A percentile compares a stretch with the other conserved stretches of the same genome.
phyloP scores from a whole-genome alignment of 352 stramenopile genomes.

The Phytopythium mirpurense region DNA sequence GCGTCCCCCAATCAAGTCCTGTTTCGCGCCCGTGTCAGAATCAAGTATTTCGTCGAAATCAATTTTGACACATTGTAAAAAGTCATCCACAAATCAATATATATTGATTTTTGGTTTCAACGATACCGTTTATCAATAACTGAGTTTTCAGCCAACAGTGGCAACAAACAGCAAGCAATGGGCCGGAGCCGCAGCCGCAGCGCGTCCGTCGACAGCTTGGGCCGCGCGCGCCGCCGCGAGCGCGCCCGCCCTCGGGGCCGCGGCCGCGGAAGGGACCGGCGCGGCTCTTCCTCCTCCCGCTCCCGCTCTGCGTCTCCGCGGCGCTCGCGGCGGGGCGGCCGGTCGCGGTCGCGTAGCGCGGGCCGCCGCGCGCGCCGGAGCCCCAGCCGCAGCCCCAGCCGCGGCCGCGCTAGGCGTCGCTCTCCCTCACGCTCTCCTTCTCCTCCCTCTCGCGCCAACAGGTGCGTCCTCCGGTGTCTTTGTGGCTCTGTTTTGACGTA shows the following conservation, averaged over 20 bases:
- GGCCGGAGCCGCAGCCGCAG: constrained; percentile 41
- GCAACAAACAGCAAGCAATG: neutral
- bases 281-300: constrained; percentile 14
- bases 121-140: too few species aligned
- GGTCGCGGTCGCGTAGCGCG: constrained; percentile 20
- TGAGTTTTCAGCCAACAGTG: too few species aligned
- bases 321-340: constrained; percentile 21
- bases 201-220: constrained; percentile 61
- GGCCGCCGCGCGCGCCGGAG: constrained; percentile 16
- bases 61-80: too few species aligned
- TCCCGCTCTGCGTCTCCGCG: constrained; percentile 23
- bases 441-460: constrained; percentile 10
- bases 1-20: neutral
- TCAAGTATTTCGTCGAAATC: too few species aligned
- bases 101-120: too few species aligned
- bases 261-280: constrained; percentile 8
- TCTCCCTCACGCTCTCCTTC: constrained; percentile 17
- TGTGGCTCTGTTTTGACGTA: too few species aligned
- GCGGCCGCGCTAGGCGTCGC: constrained; percentile 18
- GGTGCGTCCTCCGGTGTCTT: too few species aligned
- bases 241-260: constrained; percentile 11
- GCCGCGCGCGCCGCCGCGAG: constrained; percentile 23
- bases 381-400: constrained; percentile 18
- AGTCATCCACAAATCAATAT: too few species aligned
- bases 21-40: neutral